A percentile compares a stretch with the other conserved stretches of the same genome.
Conservation (phyloP, 345 rosid genomes). For the Syzygium aromaticum region DNA sequence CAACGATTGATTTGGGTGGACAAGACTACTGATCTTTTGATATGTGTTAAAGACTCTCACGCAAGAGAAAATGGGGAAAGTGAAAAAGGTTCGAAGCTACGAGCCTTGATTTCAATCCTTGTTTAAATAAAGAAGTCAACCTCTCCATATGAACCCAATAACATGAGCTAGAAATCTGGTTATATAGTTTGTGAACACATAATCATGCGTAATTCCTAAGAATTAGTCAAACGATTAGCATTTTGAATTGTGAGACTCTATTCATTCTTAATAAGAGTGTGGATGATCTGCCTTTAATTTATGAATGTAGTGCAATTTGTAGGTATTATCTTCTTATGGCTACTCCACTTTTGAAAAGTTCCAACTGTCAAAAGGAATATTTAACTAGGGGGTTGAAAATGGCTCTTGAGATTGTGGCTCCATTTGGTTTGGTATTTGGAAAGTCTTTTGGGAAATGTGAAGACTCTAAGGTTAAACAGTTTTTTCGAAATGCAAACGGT, state of each 20-base stretch:
- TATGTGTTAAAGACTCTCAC: neutral
- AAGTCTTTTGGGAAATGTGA: too few relatives aligned
- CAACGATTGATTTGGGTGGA: neutral
- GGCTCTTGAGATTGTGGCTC: neutral
- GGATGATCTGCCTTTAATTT: neutral
- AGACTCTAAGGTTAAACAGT: too few relatives aligned
- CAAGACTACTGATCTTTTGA: neutral
- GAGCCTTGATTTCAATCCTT: neutral
- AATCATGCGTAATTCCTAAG: conserved; percentile 6
- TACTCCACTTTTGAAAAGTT: neutral
- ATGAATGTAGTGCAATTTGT: neutral
- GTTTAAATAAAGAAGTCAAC: neutral
- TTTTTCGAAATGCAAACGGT: too few relatives aligned
- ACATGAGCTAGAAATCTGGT: conserved; percentile 8
- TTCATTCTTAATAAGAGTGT: neutral
- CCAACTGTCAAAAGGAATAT: neutral
- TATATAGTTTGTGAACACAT: neutral
- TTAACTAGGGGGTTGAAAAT: neutral
- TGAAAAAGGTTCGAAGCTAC: neutral
- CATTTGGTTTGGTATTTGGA: neutral
- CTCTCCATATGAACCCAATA: neutral
- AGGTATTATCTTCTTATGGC: neutral
- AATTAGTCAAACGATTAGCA: neutral
- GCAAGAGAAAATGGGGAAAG: neutral
- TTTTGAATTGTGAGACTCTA: neutral